These are phyloP conservation scores for Phytophthora meadii DNA, from an alignment of 352 stramenopile genomes.

Conservation along the genomic window DNA sequence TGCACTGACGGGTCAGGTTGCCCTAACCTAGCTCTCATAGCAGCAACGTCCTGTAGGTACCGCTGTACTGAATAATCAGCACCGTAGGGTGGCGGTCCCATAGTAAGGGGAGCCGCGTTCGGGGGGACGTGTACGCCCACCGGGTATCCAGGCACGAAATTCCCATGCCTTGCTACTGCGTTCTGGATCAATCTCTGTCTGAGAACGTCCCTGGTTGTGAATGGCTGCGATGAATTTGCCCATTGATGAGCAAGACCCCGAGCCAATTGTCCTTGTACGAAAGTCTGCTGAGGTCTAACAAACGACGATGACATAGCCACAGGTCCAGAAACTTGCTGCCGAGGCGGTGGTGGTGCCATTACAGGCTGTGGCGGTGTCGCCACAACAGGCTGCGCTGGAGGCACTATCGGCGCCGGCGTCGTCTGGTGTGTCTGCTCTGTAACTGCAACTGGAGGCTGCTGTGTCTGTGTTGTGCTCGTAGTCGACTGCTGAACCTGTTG, in stretches of 20 bases:
- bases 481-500: neutral
- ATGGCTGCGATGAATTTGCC: slow-evolving; percentile 13
- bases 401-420: neutral
- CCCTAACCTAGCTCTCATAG: slow-evolving; percentile 9
- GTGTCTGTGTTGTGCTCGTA: neutral
- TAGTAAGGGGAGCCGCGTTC: slow-evolving; percentile 7
- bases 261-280: slow-evolving; percentile 4
- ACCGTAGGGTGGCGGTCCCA: neutral
- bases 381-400: slow-evolving; percentile 10
- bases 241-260: slow-evolving; percentile 20
- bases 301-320: slow-evolving; percentile 17
- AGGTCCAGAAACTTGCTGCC: slow-evolving; percentile 2
- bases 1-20: slow-evolving; percentile 1
- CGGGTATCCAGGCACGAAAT: slow-evolving; percentile 20
- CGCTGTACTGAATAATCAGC: slow-evolving; percentile 7
- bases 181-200: slow-evolving; percentile 28
- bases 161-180: slow-evolving; percentile 18
- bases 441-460: neutral
- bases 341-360: neutral
- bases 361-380: too few relatives aligned
- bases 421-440: slow-evolving; percentile 4
- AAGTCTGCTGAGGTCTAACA: slow-evolving; percentile 5
- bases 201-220: slow-evolving; percentile 20
- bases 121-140: slow-evolving; percentile 5
- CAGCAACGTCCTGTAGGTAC: slow-evolving; percentile 10